Percentiles rank a stretch among this genome's conserved stretches.
phyloP scores from a whole-genome alignment of 2,329 filamentous ascomycete species.

The Neofusicoccum ribis region DNA sequence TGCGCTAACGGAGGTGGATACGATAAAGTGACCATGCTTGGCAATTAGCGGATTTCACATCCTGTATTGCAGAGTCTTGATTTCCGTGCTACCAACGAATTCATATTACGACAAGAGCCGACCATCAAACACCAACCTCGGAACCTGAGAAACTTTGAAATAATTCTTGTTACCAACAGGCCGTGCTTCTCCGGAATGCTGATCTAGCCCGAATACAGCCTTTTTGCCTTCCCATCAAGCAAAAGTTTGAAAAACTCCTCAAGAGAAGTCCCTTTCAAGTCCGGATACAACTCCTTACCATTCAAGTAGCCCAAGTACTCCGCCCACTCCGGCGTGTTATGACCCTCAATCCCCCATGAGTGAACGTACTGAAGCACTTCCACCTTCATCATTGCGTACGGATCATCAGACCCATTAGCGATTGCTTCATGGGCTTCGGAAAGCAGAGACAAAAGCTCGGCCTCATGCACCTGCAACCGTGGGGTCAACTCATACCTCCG shows the following conservation, averaged over 20 bases:
- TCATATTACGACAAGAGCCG: too few species aligned
- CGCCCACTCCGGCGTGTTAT: conserved; percentile 56
- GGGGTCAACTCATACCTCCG: background rate
- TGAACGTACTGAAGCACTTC: conserved; percentile 44
- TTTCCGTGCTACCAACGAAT: too few species aligned
- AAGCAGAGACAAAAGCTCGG: background rate
- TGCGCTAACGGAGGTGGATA: too few species aligned
- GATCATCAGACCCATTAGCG: background rate
- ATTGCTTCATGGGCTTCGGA: background rate
- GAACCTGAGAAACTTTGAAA: too few species aligned
- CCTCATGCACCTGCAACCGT: background rate
- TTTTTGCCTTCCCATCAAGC: conserved; percentile 43
- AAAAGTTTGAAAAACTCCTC: conserved; percentile 43
- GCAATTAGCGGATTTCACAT: too few species aligned
- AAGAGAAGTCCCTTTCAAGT: conserved; percentile 34
- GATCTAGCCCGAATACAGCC: conserved; percentile 25
- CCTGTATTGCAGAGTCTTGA: too few species aligned
- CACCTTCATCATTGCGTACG: background rate
- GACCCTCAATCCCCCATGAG: conserved; percentile 51
- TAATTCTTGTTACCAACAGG: too few species aligned
- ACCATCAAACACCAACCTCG: too few species aligned
- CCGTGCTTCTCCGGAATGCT: background rate
- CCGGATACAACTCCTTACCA: conserved; percentile 56
- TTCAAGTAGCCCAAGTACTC: conserved; percentile 57
- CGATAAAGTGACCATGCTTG: too few species aligned